Percentiles rank a stretch among this genome's conserved stretches.
Conservation (phyloP, 805 yeast genomes). For the Candida hungchunana region DNA sequence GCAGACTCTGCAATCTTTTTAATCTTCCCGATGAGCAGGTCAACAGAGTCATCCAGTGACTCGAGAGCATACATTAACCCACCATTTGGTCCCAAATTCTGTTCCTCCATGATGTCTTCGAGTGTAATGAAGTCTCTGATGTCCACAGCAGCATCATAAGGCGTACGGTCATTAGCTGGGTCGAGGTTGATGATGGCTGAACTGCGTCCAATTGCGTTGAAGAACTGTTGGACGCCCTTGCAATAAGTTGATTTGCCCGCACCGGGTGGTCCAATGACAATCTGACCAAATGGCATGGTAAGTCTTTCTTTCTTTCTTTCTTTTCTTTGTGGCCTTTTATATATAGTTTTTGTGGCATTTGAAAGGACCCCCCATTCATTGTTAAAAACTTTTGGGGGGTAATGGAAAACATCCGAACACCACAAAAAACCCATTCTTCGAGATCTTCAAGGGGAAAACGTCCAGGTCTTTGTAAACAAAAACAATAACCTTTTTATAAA, state of each 20-base stretch:
- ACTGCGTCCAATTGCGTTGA: conserved; percentile 90
- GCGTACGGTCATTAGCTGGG: conserved; percentile 77
- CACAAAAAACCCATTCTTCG: background rate
- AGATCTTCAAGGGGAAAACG: background rate
- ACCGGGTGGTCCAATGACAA: conserved; percentile 98
- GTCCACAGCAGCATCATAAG: conserved; percentile 73
- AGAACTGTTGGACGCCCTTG: conserved; percentile 85
- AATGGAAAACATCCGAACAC: background rate
- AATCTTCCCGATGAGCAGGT: conserved; percentile 54
- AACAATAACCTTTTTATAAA: no score
- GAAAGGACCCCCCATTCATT: no score
- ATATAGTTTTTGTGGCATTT: background rate
- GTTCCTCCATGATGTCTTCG: conserved; percentile 74
- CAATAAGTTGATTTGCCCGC: conserved; percentile 96
- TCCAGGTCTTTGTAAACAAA: no score
- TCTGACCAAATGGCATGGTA: conserved; percentile 61
- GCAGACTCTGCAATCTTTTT: conserved; percentile 52
- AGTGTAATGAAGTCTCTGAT: conserved; percentile 71
- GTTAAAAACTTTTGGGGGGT: no score
- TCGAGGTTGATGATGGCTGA: conserved; percentile 83
- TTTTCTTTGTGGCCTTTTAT: background rate
- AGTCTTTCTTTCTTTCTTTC: background rate
- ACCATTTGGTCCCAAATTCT: conserved; percentile 79
- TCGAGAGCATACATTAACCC: conserved; percentile 89
- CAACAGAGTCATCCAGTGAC: conserved; percentile 49